These are phyloP conservation scores for Colletotrichum plurivorum DNA, from an alignment of 2,329 filamentous ascomycete genomes.

Conservation along the genomic window DNA sequence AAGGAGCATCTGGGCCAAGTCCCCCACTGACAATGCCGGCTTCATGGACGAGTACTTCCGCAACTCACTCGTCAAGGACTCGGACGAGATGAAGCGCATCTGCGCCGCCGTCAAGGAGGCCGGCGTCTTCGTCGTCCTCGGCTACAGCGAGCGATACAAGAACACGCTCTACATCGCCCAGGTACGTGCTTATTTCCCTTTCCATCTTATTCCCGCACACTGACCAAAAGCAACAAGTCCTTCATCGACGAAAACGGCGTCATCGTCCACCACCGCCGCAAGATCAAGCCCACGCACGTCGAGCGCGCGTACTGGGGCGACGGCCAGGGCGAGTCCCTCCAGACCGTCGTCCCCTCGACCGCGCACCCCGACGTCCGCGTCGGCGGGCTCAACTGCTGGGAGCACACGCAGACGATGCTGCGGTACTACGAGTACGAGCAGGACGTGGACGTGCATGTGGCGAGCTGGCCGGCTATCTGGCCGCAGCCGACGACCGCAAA, in stretches of 20 bases:
- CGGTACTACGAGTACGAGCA: conserved; percentile 46
- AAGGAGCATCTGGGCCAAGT: conserved; percentile 49
- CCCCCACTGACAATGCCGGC: conserved; percentile 49
- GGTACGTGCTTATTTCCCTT: conserved; percentile 5
- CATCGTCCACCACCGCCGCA: conserved; percentile 62
- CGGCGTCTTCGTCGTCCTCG: conserved; percentile 61
- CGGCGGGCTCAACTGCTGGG: conserved; percentile 70
- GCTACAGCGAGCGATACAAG: conserved; percentile 63
- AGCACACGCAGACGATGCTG: conserved; percentile 53
- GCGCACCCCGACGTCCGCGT: conserved; percentile 59
- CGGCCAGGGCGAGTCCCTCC: conserved; percentile 69
- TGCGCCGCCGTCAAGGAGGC: conserved; percentile 60
- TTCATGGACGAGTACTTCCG: conserved; percentile 61
- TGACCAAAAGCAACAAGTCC: conserved; percentile 50
- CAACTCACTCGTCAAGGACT: conserved; percentile 57
- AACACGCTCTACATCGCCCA: conserved; percentile 63
- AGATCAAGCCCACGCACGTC: conserved; percentile 66
- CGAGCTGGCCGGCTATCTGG: conserved; percentile 51
- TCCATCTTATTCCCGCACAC: accelerated
- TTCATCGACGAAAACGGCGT: conserved; percentile 64
- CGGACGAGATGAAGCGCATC: conserved; percentile 59
- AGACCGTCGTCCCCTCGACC: conserved; percentile 63
- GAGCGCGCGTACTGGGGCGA: conserved; percentile 67
- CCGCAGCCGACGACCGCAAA: conserved; percentile 37
- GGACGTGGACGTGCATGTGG: conserved; percentile 48